Evolutionary conservation across 345 rosid genomes (phyloP), one percentile per base, ranked within the genome.

Genomic region (Populus euphratica): DNA sequence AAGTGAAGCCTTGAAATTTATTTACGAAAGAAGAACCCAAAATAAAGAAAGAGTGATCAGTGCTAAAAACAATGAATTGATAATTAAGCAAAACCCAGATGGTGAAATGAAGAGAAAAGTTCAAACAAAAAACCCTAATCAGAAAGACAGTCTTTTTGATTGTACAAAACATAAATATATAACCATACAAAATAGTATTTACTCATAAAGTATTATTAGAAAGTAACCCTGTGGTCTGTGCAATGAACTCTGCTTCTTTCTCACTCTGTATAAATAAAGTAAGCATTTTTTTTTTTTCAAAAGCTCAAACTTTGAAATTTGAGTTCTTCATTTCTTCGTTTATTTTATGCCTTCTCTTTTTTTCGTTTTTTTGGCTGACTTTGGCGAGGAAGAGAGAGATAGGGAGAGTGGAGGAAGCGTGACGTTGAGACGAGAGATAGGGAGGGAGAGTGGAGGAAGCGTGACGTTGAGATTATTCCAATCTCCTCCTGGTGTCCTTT

Each of bases 381-480:
- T 56, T 38, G 66, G 79, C n/a, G 23, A 44, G 77, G 52, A 63
- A 56, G 36, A 41, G 73, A 43, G 20, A 49, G 9, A 3, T 14
- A 25, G 25, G 7, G 63, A 4, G 8, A 21, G 25, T 31, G 69
- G 67, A 44, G 25, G 80, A 79, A 49, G 79, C 78, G 75, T 69
- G 81, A 79, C 81, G 84, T 31, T 81, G 73, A 49, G 77, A 81
- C n/a, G 73, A 43, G 20, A 49, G 9, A 3, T 14, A 25, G 25
- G 7, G 63, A 4, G 8, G 4, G 67, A 27, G 35, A 21, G 25
- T 31, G 69, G 67, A 44, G 25, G 80, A 79, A 49, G 79, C 78
- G 75, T 69, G 81, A 79, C 81, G 84, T 31, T 81, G 73, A 49
- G 77, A 81, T 73, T 71, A 56, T 78, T 73, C 82, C 80, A 29